Conservation (phyloP, 2,329 filamentous ascomycete species). For the Exserohilum rostratum region DNA sequence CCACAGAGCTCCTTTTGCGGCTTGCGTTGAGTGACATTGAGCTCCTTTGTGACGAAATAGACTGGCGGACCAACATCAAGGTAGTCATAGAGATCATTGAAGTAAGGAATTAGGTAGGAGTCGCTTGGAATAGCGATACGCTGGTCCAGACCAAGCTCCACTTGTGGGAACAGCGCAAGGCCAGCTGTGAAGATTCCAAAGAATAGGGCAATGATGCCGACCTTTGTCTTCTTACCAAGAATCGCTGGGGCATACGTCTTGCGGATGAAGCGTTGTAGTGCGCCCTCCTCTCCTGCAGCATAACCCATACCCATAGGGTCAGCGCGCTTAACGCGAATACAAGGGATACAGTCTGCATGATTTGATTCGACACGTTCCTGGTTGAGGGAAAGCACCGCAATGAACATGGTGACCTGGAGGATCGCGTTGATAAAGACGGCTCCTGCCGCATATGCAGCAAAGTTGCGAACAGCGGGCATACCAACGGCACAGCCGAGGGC, state of each 20-base stretch:
- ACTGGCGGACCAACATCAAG: slow-evolving; percentile 91
- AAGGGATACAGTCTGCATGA: slow-evolving; percentile 91
- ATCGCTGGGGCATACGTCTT: slow-evolving; percentile 85
- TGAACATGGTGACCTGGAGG: slow-evolving; percentile 96
- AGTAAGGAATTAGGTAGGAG: slow-evolving; percentile 94
- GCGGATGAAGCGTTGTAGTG: slow-evolving; percentile 85
- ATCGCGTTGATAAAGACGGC: slow-evolving; percentile 96
- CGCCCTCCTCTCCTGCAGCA: slow-evolving; percentile 81
- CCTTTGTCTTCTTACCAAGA: slow-evolving; percentile 80
- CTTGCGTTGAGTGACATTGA: slow-evolving; percentile 76
- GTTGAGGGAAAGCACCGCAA: slow-evolving; percentile 88
- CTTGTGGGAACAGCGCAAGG: slow-evolving; percentile 80
- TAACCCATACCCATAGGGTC: slow-evolving; percentile 69
- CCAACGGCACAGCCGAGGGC: slow-evolving; percentile 90
- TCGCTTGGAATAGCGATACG: slow-evolving; percentile 91
- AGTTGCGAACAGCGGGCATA: slow-evolving; percentile 98
- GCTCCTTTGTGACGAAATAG: slow-evolving; percentile 86
- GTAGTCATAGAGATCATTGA: slow-evolving; percentile 93
- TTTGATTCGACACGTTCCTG: slow-evolving; percentile 88
- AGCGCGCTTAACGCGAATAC: slow-evolving; percentile 78
- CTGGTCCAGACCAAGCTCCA: slow-evolving; percentile 90
- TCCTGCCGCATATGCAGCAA: slow-evolving; percentile 93
- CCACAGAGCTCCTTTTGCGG: slow-evolving; percentile 89
- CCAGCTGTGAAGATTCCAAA: slow-evolving; percentile 85
- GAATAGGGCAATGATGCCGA: slow-evolving; percentile 77